Evolutionary conservation across 805 yeast species (phyloP), one percentile per base, ranked within the genome.

Genomic region (Lipomyces oligophaga): DNA sequence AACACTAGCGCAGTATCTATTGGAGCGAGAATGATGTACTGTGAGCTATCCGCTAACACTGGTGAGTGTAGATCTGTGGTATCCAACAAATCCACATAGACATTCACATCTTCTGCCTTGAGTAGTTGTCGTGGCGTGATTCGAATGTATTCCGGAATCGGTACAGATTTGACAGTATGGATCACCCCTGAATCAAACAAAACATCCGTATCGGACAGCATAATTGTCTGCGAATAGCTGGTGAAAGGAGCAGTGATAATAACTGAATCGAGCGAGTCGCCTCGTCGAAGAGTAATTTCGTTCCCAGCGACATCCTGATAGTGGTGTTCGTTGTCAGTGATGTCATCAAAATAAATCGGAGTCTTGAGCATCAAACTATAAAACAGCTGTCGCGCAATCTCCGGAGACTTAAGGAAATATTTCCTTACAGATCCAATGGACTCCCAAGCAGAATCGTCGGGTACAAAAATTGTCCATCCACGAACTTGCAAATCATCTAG

Each of bases 121-220:
- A 52, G 33, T 19, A 52, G 30, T 15, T 52, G 51, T 13, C 45
- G 36, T 10, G 56, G 51, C 3, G 50, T 46, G 22, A 52, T 52
- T 13, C 27, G 21, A 22, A 52, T 34, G 38, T 34, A 38, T 8
- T 45, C 53, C 2, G 56, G 56, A 1, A 52, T 30, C 13, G 56
- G 55, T 7, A 52, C 41, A n/a, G 37, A 16, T 5, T 24, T 18
- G 27, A 52, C 25, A 4, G 45, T 19, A 18, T 52, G 56, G 11
- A 50, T 28, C 11, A 52, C 56, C 11, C 55, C 56, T 13, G 48
- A 38, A 3, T 28, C 41, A 30, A 42, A 48, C 10, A 52, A 42
- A 26, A 49, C 18, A 30, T 52, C 52, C 11, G 32, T 5, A 3
- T 32, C 38, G n/a, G 16, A 32, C 15, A 40, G 19, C 10, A 30